Percentiles rank a stretch among this genome's conserved stretches.
Conservation (phyloP, 257 asterid genomes). For the Solanum bukasovii region DNA sequence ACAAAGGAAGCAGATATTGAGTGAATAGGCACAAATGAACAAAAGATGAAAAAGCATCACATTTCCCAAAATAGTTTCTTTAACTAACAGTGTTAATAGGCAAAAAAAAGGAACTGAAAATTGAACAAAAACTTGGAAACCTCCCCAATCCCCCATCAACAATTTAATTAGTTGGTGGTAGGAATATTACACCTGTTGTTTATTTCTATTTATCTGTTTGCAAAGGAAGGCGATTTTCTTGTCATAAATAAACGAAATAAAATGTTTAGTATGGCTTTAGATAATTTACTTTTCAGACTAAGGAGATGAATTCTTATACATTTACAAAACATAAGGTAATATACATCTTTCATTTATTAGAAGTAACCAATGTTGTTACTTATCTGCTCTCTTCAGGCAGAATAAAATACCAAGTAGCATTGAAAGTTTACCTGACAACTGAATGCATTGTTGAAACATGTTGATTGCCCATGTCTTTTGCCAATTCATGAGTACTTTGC, state of each 20-base stretch:
- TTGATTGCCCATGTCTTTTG: constrained; percentile 45
- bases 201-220: neutral
- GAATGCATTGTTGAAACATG: constrained; percentile 34
- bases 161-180: neutral
- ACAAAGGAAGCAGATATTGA: neutral
- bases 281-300: neutral
- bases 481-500: constrained; percentile 36
- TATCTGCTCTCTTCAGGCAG: neutral
- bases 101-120: neutral
- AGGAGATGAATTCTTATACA: neutral
- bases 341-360: neutral
- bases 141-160: neutral
- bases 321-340: neutral
- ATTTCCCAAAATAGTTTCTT: neutral
- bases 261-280: neutral
- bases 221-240: neutral
- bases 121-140: neutral
- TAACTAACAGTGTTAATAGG: neutral
- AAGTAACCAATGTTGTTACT: neutral
- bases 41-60: neutral
- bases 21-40: neutral
- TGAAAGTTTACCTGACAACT: constrained; percentile 38
- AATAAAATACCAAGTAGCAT: neutral
- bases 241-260: neutral
- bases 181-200: neutral